Percentiles rank a stretch among this genome's conserved stretches.
Evolutionary conservation across 2,329 filamentous ascomycete genomes (phyloP).

Genomic region (Penicillium sp.): DNA sequence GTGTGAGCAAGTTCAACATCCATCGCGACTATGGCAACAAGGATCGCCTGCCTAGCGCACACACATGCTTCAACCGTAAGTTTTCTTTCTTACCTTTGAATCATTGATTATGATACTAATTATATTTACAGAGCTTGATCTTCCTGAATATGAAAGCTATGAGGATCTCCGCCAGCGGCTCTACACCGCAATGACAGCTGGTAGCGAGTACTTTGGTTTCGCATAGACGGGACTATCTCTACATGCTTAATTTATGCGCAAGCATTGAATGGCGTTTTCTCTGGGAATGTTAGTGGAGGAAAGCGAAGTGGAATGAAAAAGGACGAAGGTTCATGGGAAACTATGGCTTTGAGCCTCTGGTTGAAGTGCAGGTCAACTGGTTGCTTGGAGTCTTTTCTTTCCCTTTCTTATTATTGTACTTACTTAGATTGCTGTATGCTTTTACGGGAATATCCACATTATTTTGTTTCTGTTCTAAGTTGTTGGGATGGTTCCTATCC

Average conservation of each 20-base stretch:
- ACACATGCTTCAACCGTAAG: constrained; percentile 99
- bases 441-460: constrained; percentile 25
- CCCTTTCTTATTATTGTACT: constrained; percentile 20
- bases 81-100: constrained; percentile 35
- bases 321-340: constrained; percentile 15
- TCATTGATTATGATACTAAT: constrained; percentile 39
- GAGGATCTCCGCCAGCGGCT: constrained; percentile 84
- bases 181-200: constrained; percentile 95
- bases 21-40: constrained; percentile 97
- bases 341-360: constrained; percentile 19
- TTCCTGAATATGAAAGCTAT: constrained; percentile 97
- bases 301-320: neutral
- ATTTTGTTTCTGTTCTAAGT: constrained; percentile 6
- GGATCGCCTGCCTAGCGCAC: constrained; percentile 90
- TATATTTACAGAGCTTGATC: constrained; percentile 75
- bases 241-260: constrained; percentile 28
- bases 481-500: neutral
- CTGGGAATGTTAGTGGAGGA: constrained; percentile 22
- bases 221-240: constrained; percentile 61
- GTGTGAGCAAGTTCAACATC: constrained; percentile 96
- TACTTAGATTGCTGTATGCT: constrained; percentile 30
- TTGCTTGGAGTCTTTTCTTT: constrained; percentile 16
- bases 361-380: constrained; percentile 50
- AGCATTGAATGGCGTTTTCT: constrained; percentile 45
- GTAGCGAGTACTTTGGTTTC: constrained; percentile 96